Conservation (phyloP, 1,284 basidiomycete genomes). For the Quambalaria eucalypti region DNA sequence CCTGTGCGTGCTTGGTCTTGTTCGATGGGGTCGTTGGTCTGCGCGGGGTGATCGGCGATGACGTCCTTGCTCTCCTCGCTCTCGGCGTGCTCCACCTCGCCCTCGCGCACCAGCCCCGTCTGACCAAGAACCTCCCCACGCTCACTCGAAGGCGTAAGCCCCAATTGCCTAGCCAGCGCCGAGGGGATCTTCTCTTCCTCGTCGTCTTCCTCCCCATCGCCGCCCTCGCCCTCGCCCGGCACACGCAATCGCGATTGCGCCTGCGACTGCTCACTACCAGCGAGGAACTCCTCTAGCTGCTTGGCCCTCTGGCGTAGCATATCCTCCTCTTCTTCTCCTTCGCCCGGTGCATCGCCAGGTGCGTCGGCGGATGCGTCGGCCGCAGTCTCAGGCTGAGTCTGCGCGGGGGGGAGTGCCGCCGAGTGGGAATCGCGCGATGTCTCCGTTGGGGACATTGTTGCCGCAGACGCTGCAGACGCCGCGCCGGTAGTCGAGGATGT, state of each 20-base stretch:
- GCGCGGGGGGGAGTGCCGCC: too few relatives aligned
- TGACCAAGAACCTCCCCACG: not conserved
- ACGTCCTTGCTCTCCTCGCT: not conserved
- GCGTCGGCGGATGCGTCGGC: not conserved
- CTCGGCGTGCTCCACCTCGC: not conserved
- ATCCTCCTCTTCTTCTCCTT: not conserved
- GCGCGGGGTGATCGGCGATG: not conserved
- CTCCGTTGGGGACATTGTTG: too few relatives aligned
- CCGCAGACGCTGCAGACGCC: too few relatives aligned
- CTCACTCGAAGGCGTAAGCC: not conserved
- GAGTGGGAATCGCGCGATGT: too few relatives aligned
- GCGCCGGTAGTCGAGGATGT: too few relatives aligned
- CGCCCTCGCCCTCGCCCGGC: not conserved
- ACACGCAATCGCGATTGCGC: too few relatives aligned
- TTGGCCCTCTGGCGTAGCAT: not conserved
- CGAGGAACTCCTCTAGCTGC: not conserved
- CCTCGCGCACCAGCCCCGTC: not conserved
- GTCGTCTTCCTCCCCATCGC: not conserved
- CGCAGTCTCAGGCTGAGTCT: too few relatives aligned
- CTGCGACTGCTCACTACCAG: not conserved
- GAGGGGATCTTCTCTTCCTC: not conserved
- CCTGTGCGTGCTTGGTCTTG: not conserved
- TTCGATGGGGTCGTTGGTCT: not conserved
- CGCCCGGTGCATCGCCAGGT: not conserved
- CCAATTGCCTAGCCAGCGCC: not conserved